These are phyloP conservation scores for Clonostachys chloroleuca DNA, from an alignment of 2,329 filamentous ascomycete species.

Conservation along the genomic window DNA sequence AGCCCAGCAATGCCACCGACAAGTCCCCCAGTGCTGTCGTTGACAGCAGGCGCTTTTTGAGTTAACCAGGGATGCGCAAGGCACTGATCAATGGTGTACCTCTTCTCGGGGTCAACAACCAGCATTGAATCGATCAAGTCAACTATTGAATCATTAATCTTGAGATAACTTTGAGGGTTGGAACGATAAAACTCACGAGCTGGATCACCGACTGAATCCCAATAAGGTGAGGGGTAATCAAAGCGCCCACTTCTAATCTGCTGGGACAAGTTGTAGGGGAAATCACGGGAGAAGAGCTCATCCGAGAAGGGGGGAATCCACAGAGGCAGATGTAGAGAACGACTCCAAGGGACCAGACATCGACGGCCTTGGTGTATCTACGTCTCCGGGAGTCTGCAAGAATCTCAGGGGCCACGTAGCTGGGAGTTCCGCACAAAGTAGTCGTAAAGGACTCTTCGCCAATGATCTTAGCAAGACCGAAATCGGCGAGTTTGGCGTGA, in stretches of 20 bases:
- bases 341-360: conserved; percentile 96
- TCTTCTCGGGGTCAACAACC: conserved; percentile 76
- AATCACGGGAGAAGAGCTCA: conserved; percentile 76
- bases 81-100: conserved; percentile 87
- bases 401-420: conserved; percentile 95
- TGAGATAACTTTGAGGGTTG: not conserved
- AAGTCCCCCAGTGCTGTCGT: conserved; percentile 88
- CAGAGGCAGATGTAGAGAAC: conserved; percentile 97
- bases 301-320: conserved; percentile 97
- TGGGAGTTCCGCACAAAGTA: conserved; percentile 93
- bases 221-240: conserved; percentile 95
- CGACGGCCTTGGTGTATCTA: conserved; percentile 91
- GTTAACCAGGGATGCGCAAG: conserved; percentile 88
- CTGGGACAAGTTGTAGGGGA: conserved; percentile 81
- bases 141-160: conserved; percentile 37
- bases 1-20: conserved; percentile 80
- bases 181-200: conserved; percentile 48
- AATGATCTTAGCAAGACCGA: conserved; percentile 96
- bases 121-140: conserved; percentile 96
- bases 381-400: conserved; percentile 76
- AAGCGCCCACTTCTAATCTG: conserved; percentile 88
- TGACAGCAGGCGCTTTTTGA: conserved; percentile 52
- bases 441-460: conserved; percentile 98
- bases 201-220: conserved; percentile 58
- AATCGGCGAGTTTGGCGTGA: conserved; percentile 89